Conservation (phyloP, 2,329 filamentous ascomycete genomes). For the Botrytis byssoidea region DNA sequence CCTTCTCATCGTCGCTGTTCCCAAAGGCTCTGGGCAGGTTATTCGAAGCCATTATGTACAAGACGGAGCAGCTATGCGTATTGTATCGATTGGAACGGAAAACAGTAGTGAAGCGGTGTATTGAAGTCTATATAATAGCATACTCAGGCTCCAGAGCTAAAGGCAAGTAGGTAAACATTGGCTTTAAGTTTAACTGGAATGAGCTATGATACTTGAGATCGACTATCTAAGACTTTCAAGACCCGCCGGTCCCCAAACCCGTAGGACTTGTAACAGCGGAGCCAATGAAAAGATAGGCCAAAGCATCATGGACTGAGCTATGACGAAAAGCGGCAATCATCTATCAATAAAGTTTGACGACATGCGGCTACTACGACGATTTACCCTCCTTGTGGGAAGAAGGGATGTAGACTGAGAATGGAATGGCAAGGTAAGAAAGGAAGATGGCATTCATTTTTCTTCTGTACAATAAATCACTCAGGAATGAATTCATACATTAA, state of each 20-base stretch:
- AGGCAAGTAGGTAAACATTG: background rate
- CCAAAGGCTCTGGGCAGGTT: background rate
- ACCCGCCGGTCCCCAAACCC: background rate
- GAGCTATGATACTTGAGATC: background rate
- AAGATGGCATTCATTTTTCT: background rate
- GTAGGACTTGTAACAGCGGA: background rate
- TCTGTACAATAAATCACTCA: too few relatives aligned
- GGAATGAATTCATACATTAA: background rate
- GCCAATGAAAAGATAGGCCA: background rate
- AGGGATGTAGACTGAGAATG: background rate
- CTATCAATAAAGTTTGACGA: background rate
- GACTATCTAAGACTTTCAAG: background rate
- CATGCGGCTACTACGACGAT: background rate
- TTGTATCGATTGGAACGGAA: background rate
- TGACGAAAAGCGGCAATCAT: background rate
- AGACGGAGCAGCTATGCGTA: background rate
- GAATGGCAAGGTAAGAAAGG: background rate
- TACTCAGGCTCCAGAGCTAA: background rate
- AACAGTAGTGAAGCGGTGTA: background rate
- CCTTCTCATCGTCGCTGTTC: conserved; percentile 20
- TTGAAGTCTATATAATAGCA: background rate
- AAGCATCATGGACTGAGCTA: background rate
- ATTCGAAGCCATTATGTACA: conserved; percentile 1
- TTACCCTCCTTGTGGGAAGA: background rate
- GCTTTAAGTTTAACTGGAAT: background rate